Percentiles rank a stretch among this genome's conserved stretches.
Conservation (phyloP, 2,329 filamentous ascomycete genomes). For the Fusarium illudens region DNA sequence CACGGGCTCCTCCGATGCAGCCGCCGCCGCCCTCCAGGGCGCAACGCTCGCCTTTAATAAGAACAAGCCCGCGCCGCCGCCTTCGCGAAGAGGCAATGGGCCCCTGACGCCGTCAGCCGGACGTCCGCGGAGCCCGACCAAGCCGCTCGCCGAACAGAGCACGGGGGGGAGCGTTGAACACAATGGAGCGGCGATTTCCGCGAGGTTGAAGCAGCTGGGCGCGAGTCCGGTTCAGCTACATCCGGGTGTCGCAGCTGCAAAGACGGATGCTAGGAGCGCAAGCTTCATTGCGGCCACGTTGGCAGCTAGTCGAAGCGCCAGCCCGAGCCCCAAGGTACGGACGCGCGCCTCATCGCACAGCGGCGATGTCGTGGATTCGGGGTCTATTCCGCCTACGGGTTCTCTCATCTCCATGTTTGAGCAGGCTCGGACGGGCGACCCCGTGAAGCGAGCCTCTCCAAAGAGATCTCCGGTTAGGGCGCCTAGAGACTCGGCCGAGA, state of each 20-base stretch:
- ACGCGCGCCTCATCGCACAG: conserved; percentile 40
- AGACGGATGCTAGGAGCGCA: conserved; percentile 58
- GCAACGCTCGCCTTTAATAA: conserved; percentile 65
- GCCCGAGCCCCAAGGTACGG: conserved; percentile 45
- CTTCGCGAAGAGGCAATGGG: conserved; percentile 46
- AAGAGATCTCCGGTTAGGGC: conserved; percentile 29
- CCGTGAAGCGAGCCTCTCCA: conserved; percentile 46
- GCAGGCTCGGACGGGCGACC: conserved; percentile 50
- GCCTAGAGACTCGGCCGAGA: conserved; percentile 11
- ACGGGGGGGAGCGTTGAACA: conserved; percentile 49
- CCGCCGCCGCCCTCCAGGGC: conserved; percentile 62
- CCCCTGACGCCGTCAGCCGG: conserved; percentile 53
- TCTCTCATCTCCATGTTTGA: conserved; percentile 77
- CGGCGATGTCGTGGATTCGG: conserved; percentile 55
- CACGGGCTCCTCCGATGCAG: conserved; percentile 47
- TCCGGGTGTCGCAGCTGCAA: conserved; percentile 18
- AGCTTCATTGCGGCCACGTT: conserved; percentile 67
- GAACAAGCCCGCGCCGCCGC: conserved; percentile 41
- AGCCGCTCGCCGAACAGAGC: conserved; percentile 48
- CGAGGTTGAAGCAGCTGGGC: conserved; percentile 40
- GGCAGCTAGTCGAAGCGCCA: conserved; percentile 62
- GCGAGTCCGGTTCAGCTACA: conserved; percentile 32
- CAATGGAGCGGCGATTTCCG: conserved; percentile 32
- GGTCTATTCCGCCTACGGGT: conserved; percentile 67
- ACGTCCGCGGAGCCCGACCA: conserved; percentile 41